Percentiles rank a stretch among this genome's conserved stretches.
Evolutionary conservation across 805 yeast species (phyloP).

Genomic region (Sugiyamaella qingdaonensis): DNA sequence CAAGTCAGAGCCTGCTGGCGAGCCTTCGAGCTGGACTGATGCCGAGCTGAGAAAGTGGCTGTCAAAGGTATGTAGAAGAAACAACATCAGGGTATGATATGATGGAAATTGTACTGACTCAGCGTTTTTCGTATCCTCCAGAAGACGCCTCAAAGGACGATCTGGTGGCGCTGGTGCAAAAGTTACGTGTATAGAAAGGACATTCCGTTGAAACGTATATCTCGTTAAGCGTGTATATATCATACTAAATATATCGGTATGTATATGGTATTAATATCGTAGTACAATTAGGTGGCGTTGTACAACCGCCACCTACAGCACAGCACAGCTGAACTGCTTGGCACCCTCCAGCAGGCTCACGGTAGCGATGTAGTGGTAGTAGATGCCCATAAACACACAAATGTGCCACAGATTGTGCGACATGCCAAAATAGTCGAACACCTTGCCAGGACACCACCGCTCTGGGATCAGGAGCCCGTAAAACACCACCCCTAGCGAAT

Average conservation of each 20-base stretch:
- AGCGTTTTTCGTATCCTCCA: constrained; percentile 23
- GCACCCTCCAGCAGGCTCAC: constrained; percentile 61
- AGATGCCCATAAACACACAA: constrained; percentile 82
- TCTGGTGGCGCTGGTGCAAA: constrained; percentile 18
- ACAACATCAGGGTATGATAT: background rate
- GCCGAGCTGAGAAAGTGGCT: constrained; percentile 19
- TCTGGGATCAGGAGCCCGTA: constrained; percentile 90
- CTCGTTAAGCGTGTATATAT: background rate
- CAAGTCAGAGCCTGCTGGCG: constrained; percentile 11
- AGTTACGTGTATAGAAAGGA: background rate
- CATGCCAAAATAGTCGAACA: constrained; percentile 59
- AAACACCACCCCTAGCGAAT: constrained; percentile 75
- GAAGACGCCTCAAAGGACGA: constrained; percentile 17
- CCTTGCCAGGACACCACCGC: constrained; percentile 47
- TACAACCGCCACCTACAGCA: too few species aligned
- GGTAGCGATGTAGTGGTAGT: constrained; percentile 81
- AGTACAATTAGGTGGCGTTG: background rate
- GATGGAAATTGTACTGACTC: background rate
- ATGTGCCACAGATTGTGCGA: constrained; percentile 95
- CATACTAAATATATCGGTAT: background rate
- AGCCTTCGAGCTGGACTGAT: constrained; percentile 19
- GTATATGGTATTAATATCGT: background rate
- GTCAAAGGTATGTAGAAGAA: constrained; percentile 17
- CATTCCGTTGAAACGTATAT: background rate
- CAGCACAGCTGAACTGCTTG: constrained; percentile 21